These are phyloP conservation scores for Aspergillus sp. DNA, from an alignment of 2,329 filamentous ascomycete species.

Conservation along the genomic window DNA sequence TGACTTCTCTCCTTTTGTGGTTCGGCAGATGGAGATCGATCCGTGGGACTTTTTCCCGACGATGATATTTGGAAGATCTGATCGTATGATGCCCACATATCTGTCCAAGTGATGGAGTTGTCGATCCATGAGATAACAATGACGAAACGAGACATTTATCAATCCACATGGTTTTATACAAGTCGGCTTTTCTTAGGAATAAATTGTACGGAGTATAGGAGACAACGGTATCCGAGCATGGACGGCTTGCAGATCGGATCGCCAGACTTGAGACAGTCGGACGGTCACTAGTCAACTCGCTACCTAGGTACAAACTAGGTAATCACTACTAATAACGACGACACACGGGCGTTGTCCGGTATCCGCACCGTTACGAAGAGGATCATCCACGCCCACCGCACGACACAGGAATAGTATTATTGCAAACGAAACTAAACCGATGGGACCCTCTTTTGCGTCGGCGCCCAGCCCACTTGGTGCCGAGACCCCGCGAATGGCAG, in stretches of 20 bases:
- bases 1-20: background rate
- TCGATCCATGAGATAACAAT: too few species aligned
- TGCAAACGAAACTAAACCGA: background rate
- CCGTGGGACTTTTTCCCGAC: background rate
- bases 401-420: background rate
- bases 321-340: background rate
- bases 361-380: constrained; percentile 2
- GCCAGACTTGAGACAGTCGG: constrained; percentile 10
- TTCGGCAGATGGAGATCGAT: constrained; percentile 1
- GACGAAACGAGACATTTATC: background rate
- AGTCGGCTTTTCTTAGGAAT: background rate
- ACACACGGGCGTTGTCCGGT: constrained; percentile 5
- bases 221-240: background rate
- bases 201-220: background rate
- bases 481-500: constrained; percentile 16
- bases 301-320: too few species aligned
- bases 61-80: background rate
- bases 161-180: background rate
- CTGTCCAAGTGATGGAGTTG: background rate
- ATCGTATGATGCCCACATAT: background rate
- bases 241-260: constrained; percentile 17
- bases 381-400: background rate
- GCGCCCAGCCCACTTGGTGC: constrained; percentile 10
- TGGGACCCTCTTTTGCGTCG: constrained; percentile 13
- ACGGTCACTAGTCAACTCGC: background rate